These are phyloP conservation scores for Alopecurus myosuroides DNA, from an alignment of 176 grass and related monocot species.

Conservation along the genomic window DNA sequence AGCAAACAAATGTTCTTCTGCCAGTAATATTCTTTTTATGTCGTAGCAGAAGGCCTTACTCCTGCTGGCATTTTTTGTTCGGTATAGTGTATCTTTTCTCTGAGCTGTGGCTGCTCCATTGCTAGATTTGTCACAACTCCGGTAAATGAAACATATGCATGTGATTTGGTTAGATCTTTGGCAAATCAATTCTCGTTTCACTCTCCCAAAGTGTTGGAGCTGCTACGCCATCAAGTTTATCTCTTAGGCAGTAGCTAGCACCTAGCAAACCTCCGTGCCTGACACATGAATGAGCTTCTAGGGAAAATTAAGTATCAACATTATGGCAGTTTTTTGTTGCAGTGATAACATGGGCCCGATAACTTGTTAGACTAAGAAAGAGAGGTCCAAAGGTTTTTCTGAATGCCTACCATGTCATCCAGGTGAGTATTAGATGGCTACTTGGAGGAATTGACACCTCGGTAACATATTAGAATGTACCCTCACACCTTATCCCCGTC, in stretches of 20 bases:
- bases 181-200: background rate
- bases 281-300: background rate
- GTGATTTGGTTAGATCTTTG: background rate
- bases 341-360: background rate
- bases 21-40: background rate
- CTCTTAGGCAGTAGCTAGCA: background rate
- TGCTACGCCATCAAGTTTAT: background rate
- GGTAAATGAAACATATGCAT: background rate
- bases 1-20: background rate
- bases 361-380: background rate
- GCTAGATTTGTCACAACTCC: background rate
- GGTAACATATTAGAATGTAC: background rate
- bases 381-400: background rate
- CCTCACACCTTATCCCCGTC: background rate
- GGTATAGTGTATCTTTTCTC: background rate
- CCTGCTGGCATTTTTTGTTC: background rate
- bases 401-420: background rate
- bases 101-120: background rate
- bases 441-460: background rate
- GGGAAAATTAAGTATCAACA: background rate
- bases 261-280: background rate
- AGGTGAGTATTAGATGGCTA: background rate
- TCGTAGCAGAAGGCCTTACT: background rate
- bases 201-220: background rate
- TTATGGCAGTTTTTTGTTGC: conserved; percentile 8